These are phyloP conservation scores for Penicillium atrosanguineum DNA, from an alignment of 495 filamentous ascomycete genomes.

Conservation along the genomic window DNA sequence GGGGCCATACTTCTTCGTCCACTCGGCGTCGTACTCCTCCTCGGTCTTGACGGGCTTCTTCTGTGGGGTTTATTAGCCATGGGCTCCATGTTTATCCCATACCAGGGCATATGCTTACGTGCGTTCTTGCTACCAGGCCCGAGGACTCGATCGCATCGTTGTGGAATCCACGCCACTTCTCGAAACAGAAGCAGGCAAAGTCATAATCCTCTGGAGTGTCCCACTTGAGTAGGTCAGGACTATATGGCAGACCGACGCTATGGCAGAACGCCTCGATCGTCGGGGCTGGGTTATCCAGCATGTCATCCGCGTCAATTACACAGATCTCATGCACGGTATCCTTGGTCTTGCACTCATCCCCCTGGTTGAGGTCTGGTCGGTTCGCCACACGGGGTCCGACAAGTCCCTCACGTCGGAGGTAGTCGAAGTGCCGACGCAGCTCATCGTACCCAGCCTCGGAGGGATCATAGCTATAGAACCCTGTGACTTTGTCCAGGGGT, in stretches of 20 bases:
- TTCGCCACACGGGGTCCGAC: constrained; percentile 62
- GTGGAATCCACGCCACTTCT: constrained; percentile 97
- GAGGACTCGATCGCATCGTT: constrained; percentile 85
- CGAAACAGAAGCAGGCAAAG: constrained; percentile 67
- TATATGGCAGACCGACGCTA: constrained; percentile 70
- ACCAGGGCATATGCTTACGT: constrained; percentile 55
- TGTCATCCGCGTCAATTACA: constrained; percentile 91
- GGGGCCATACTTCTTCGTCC: constrained; percentile 78
- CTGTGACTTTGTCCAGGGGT: constrained; percentile 73
- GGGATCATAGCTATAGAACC: constrained; percentile 82
- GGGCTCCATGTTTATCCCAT: background rate
- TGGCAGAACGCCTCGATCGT: constrained; percentile 76
- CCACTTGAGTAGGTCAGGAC: constrained; percentile 76
- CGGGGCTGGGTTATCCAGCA: constrained; percentile 75
- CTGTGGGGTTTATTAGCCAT: constrained; percentile 18
- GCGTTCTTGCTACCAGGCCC: constrained; percentile 63
- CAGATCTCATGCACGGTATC: constrained; percentile 60
- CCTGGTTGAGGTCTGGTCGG: constrained; percentile 25
- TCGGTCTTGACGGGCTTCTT: constrained; percentile 58
- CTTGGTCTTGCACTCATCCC: constrained; percentile 6
- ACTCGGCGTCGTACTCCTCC: constrained; percentile 73
- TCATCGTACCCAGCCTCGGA: constrained; percentile 88
- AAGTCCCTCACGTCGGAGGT: constrained; percentile 57
- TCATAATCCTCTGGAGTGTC: constrained; percentile 65
- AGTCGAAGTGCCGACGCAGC: constrained; percentile 81